These are phyloP conservation scores for Besnoitia besnoiti DNA, from an alignment of 169 alveolate genomes.

Conservation along the genomic window DNA sequence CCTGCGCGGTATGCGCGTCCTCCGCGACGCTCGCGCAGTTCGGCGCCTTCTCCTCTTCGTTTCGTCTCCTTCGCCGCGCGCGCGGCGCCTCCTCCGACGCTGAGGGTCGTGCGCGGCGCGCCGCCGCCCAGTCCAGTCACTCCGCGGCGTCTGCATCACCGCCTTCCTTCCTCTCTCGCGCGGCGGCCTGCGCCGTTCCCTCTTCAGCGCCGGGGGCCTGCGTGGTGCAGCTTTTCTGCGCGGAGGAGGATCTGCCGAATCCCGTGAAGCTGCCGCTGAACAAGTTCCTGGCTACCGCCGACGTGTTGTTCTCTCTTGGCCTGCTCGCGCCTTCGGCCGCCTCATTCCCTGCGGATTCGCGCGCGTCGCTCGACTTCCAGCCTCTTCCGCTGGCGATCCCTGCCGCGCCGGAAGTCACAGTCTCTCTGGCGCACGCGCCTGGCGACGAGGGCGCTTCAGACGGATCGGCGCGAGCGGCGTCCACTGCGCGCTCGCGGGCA, in stretches of 20 bases:
- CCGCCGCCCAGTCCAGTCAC: not conserved
- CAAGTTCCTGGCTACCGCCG: not conserved
- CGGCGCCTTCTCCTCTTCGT: not conserved
- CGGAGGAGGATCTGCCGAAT: not conserved
- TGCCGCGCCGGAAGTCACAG: not conserved
- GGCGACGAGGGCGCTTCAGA: not conserved
- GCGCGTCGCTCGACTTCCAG: conserved; percentile 13
- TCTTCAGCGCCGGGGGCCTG: not conserved
- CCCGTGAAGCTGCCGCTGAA: conserved; percentile 22
- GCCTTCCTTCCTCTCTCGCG: not conserved
- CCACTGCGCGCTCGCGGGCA: not conserved
- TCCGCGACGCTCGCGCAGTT: not conserved
- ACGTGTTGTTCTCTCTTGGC: conserved; percentile 4
- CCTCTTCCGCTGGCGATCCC: not conserved
- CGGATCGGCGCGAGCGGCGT: not conserved
- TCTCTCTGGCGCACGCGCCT: conserved; percentile 29
- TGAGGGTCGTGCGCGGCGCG: no score
- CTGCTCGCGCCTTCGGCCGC: not conserved
- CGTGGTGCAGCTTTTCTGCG: not conserved
- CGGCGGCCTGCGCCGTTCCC: not conserved
- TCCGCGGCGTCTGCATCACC: not conserved
- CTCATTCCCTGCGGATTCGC: not conserved
- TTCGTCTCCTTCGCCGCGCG: not conserved
- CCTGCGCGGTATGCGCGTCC: conserved; percentile 10
- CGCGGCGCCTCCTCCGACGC: not conserved